phyloP scores from a whole-genome alignment of 768 basidiomycete genomes.

The Lactarius psammicola region DNA sequence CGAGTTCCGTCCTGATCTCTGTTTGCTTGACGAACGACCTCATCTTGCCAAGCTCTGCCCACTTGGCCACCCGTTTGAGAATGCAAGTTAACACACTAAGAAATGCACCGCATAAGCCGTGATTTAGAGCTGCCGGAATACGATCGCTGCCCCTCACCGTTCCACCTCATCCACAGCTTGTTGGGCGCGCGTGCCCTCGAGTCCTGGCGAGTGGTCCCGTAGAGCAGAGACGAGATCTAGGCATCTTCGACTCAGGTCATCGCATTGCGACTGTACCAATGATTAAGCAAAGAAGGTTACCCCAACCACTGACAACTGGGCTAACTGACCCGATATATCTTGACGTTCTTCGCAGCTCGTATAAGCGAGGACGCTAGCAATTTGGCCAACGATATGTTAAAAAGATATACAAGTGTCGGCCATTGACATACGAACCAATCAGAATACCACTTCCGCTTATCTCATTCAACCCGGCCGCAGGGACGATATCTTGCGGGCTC shows the following conservation, averaged over 20 bases:
- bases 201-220: conserved; percentile 18
- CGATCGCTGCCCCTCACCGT: conserved; percentile 12
- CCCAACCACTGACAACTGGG: not conserved
- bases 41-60: conserved; percentile 23
- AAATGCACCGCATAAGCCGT: not conserved
- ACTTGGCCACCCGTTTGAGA: conserved; percentile 19
- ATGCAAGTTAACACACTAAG: conserved; percentile 21
- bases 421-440: conserved; percentile 17
- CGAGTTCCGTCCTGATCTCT: conserved; percentile 24
- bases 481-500: conserved; percentile 18
- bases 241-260: conserved; percentile 22
- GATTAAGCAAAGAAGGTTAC: not conserved
- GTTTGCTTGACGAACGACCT: conserved; percentile 25
- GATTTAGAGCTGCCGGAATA: not conserved
- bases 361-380: conserved; percentile 11
- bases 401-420: not conserved
- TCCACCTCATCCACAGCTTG: conserved; percentile 28
- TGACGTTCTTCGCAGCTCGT: conserved; percentile 18
- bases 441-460: conserved; percentile 7
- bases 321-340: conserved; percentile 21
- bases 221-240: conserved; percentile 17
- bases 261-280: conserved; percentile 19
- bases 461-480: not conserved
- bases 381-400: not conserved
- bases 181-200: conserved; percentile 24